Conservation (phyloP, 345 rosid species). For the Mangifera indica region DNA sequence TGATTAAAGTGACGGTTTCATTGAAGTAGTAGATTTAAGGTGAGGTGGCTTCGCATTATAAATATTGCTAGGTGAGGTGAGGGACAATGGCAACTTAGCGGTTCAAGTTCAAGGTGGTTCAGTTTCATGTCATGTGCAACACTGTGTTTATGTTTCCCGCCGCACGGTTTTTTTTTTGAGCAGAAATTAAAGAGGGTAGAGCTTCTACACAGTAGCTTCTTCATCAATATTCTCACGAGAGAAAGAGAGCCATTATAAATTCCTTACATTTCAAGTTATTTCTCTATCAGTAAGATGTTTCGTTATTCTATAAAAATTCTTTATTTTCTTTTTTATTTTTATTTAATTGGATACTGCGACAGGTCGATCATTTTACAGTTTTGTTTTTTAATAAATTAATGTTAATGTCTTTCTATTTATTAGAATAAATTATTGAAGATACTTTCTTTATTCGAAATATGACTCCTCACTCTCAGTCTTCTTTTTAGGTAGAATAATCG, state of each 20-base stretch:
- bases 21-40: conserved; percentile 15
- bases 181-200: neutral
- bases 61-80: neutral
- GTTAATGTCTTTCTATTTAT: neutral
- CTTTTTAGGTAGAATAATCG: neutral
- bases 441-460: neutral
- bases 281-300: conserved; percentile 8
- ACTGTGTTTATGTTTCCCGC: neutral
- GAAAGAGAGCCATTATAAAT: neutral
- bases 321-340: conserved; percentile 13
- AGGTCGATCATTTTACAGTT: neutral
- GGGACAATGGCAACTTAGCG: neutral
- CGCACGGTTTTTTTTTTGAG: neutral
- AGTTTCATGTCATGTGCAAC: neutral
- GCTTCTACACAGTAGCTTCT: neutral
- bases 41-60: conserved; percentile 1
- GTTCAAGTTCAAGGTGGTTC: neutral
- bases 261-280: neutral
- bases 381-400: neutral
- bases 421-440: neutral
- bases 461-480: too few species aligned
- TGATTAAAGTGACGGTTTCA: conserved; percentile 26
- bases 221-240: neutral
- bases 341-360: neutral
- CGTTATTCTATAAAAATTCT: conserved; percentile 20